A percentile compares a stretch with the other conserved stretches of the same genome.
Conservation (phyloP, 192 early-diverging fungal species). For the Backusella liffmaniae region DNA sequence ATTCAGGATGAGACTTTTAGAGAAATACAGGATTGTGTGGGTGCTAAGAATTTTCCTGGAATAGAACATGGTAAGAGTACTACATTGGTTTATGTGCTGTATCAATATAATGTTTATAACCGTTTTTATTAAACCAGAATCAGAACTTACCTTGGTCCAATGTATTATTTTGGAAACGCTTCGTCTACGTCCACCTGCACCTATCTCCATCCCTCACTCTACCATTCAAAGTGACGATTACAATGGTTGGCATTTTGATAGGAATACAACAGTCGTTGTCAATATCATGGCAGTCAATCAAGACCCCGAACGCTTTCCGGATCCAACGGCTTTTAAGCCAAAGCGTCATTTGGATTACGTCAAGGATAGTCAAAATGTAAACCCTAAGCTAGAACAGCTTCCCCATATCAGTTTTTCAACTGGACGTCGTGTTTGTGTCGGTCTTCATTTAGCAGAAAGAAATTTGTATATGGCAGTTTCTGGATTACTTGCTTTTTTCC, state of each 20-base stretch:
- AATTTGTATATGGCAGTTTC: constrained; percentile 24
- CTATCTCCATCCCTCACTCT: constrained; percentile 35
- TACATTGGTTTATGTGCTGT: neutral
- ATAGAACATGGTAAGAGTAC: constrained; percentile 25
- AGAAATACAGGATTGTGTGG: constrained; percentile 30
- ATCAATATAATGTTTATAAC: neutral
- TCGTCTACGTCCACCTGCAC: constrained; percentile 27
- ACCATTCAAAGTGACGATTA: constrained; percentile 34
- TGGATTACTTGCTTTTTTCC: constrained; percentile 27
- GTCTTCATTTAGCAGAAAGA: constrained; percentile 39
- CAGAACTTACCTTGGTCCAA: constrained; percentile 28
- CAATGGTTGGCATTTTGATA: constrained; percentile 48
- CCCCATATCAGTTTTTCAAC: constrained; percentile 36
- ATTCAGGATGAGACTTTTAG: constrained; percentile 32
- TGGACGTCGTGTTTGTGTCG: constrained; percentile 38
- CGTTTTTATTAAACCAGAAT: constrained; percentile 17
- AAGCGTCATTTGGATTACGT: constrained; percentile 42
- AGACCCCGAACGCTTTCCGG: constrained; percentile 36
- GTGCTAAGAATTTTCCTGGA: constrained; percentile 22
- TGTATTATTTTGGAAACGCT: constrained; percentile 39
- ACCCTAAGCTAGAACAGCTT: constrained; percentile 18
- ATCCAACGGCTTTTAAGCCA: constrained; percentile 51
- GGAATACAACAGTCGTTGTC: constrained; percentile 49
- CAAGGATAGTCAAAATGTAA: neutral
- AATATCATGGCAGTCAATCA: constrained; percentile 56